Evolutionary conservation across 345 rosid genomes (phyloP).

Genomic region (Syzygium aromaticum): DNA sequence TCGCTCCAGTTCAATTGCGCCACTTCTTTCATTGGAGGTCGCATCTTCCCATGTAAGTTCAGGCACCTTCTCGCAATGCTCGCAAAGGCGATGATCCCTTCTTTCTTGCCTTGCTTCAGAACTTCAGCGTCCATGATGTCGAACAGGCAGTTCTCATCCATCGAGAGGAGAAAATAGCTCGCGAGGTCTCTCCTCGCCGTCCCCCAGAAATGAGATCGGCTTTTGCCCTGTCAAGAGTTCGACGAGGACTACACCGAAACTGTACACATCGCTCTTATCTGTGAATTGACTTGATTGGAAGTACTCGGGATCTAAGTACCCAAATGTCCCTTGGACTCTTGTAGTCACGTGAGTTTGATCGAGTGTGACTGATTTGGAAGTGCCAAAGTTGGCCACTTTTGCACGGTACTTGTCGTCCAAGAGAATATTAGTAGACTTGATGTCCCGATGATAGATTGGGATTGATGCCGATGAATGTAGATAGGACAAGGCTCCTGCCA

Average conservation of each 20-base stretch:
- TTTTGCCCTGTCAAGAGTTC: conserved; percentile 1
- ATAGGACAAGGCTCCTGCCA: neutral
- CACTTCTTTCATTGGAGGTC: conserved; percentile 8
- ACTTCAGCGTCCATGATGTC: neutral
- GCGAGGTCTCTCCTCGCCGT: neutral
- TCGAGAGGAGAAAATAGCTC: neutral
- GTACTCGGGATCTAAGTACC: conserved; percentile 1
- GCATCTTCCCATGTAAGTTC: neutral
- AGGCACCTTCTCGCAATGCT: conserved; percentile 4
- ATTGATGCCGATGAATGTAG: conserved; percentile 1
- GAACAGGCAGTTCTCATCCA: conserved; percentile 1
- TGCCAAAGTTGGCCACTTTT: conserved; percentile 1
- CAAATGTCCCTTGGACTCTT: neutral
- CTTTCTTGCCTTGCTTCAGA: neutral
- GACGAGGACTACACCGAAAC: neutral
- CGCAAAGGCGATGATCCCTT: neutral
- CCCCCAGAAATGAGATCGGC: neutral
- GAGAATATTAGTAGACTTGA: neutral
- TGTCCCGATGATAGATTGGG: conserved; percentile 2
- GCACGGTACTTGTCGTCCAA: neutral
- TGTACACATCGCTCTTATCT: conserved; percentile 6
- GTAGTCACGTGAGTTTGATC: neutral
- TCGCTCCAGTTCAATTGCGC: conserved; percentile 1
- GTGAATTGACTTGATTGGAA: neutral
- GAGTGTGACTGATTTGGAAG: neutral